phyloP scores from a whole-genome alignment of 129 eudicot species.

The Apium graveolens region DNA sequence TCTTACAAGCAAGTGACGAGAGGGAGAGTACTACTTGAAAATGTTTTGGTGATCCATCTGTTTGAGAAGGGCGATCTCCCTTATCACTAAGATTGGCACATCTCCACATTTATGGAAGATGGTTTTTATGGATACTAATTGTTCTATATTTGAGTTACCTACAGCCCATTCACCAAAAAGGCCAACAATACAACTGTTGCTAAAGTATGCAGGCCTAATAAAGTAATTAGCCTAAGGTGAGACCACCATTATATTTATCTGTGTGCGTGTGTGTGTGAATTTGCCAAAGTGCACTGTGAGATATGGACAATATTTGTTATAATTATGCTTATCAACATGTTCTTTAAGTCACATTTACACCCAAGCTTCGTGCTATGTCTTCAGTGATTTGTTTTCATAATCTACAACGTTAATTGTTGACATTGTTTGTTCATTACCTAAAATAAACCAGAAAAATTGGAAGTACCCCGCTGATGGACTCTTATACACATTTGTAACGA shows the following conservation, averaged over 20 bases:
- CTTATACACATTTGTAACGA: not conserved
- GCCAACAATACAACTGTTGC: not conserved
- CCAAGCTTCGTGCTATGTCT: not conserved
- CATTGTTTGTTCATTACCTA: not conserved
- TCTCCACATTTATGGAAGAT: constrained; percentile 9
- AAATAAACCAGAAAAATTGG: not conserved
- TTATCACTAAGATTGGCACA: not conserved
- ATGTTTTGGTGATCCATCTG: constrained; percentile 5
- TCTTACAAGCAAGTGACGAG: not conserved
- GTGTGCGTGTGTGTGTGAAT: not conserved
- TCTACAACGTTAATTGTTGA: not conserved
- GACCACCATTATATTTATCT: too few relatives aligned
- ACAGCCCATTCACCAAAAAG: not conserved
- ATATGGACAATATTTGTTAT: not conserved
- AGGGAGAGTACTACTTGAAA: not conserved
- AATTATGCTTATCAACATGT: not conserved
- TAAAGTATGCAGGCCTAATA: not conserved
- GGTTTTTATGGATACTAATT: not conserved
- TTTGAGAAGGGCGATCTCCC: constrained; percentile 13
- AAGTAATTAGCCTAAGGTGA: not conserved
- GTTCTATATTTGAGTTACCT: not conserved
- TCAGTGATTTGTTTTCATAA: not conserved
- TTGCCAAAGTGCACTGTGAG: not conserved
- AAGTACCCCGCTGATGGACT: not conserved
- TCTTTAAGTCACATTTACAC: not conserved